phyloP scores from a whole-genome alignment of 192 early-diverging fungal genomes.

The Fimicolochytrium jonesii region DNA sequence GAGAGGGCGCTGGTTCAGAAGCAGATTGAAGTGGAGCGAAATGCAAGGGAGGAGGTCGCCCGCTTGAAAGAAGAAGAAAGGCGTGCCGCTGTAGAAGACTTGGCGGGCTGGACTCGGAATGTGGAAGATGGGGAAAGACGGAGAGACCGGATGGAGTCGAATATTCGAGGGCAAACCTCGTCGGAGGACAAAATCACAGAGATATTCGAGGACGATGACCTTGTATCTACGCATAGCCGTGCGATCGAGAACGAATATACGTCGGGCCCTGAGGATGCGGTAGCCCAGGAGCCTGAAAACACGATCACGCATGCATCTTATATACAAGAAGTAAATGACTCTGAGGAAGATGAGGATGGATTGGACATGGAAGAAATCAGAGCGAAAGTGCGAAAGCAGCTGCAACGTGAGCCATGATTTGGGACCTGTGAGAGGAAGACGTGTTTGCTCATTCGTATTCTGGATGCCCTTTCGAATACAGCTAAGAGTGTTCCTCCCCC shows the following conservation, averaged over 20 bases:
- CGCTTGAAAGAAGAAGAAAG: slow-evolving; percentile 35
- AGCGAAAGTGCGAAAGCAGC: slow-evolving; percentile 34
- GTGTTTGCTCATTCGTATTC: too few relatives aligned
- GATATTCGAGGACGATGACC: slow-evolving; percentile 30
- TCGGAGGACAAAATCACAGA: neutral
- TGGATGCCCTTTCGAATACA: too few relatives aligned
- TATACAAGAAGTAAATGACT: neutral
- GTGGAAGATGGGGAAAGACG: neutral
- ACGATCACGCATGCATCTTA: too few relatives aligned
- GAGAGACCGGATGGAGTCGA: slow-evolving; percentile 2
- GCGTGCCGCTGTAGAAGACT: slow-evolving; percentile 25
- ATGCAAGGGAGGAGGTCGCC: slow-evolving; percentile 34
- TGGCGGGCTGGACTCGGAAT: slow-evolving; percentile 23
- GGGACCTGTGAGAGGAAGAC: too few relatives aligned
- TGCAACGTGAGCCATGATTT: slow-evolving; percentile 31
- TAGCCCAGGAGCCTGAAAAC: neutral
- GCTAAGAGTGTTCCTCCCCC: slow-evolving; percentile 3
- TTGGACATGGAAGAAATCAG: slow-evolving; percentile 46
- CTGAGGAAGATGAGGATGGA: slow-evolving; percentile 30
- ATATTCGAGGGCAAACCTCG: neutral
- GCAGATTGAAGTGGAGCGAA: slow-evolving; percentile 49
- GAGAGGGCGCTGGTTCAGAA: slow-evolving; percentile 38
- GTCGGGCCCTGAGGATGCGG: neutral
- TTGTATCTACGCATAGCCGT: neutral
- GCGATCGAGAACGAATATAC: neutral